Base-by-base conservation (phyloP, 208 protist genomes). In the Leptomonas pyrrhocoris region DNA sequence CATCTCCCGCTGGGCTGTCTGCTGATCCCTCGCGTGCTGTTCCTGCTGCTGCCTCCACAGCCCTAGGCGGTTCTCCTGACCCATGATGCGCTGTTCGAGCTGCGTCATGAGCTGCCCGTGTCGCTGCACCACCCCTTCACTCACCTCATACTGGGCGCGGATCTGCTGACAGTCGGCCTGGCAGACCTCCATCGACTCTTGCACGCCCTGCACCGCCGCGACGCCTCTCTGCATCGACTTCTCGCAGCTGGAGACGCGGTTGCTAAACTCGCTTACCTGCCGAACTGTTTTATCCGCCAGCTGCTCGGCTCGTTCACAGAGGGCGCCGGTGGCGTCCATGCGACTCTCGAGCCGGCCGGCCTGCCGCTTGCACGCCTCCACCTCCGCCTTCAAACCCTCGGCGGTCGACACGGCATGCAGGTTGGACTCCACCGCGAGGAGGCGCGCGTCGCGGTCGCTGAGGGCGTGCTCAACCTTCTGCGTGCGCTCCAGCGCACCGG, bases 321-420 rank as follows among this genome's bases (percentile, higher is more conserved):
- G 67, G 1, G 69, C 72, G n/a, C 74, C 57, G 21, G 87, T 56
- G 12, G 81, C 81, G 42, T 86, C 85, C 64, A 93, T 68, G 49
- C 76, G 80, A 40, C 85, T 88, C 69, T 93, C 90, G 15, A 87
- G 77, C 9, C 85, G 86, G 9, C 56, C 71, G 2, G 80, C 68
- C 25, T 73, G 76, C 21, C 85, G 81, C 71, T 81, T 83, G 51
- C 80, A 86, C 25, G 76, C 81, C 77, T 91, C 89, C 49, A 95
- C 78, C 55, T 90, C 86, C 8, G 83, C 85, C 19, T 68, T 69
- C 2, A 93, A 75, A 42, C 79, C 80, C 58, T 92, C 87, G 19
- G 85, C 80, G 4, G 83, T 86, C 19, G 79, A 25, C 21, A 84
- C 66, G 49, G 65, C 57, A 65, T 81, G 72, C 46, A 95, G 74